A percentile compares a stretch with the other conserved stretches of the same genome.
Evolutionary conservation across 305 asterid genomes (phyloP).

Genomic region (Solanum chacoense): DNA sequence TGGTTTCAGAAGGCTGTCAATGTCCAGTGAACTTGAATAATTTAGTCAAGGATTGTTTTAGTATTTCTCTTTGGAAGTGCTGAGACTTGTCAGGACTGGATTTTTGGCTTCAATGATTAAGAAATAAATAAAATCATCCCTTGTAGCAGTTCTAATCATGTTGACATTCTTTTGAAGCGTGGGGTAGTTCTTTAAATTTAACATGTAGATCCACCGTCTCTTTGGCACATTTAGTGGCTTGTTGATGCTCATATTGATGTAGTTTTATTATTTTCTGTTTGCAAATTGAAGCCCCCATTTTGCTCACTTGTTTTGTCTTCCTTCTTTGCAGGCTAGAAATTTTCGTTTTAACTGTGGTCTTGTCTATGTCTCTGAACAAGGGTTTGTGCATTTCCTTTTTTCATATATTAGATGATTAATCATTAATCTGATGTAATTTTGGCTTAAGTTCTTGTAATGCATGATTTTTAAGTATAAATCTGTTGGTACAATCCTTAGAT

Average conservation of each 20-base stretch:
- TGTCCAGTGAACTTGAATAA: background rate
- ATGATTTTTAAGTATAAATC: background rate
- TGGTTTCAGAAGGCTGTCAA: background rate
- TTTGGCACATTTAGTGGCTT: background rate
- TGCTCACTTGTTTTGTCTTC: background rate
- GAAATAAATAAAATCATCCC: background rate
- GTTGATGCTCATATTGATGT: background rate
- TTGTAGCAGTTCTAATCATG: background rate
- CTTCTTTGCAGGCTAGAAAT: constrained; percentile 82
- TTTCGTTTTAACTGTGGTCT: constrained; percentile 95
- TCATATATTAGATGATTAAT: background rate
- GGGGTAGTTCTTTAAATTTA: background rate
- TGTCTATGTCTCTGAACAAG: constrained; percentile 95
- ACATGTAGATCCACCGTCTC: background rate
- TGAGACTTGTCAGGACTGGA: background rate
- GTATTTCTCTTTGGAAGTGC: background rate
- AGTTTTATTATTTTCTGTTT: background rate
- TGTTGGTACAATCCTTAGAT: background rate
- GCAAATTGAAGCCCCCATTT: background rate
- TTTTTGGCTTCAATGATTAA: background rate
- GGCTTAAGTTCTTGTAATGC: background rate
- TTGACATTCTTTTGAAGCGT: background rate
- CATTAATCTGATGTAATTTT: background rate
- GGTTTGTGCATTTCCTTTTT: constrained; percentile 37
- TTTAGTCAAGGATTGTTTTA: background rate